A percentile compares a stretch with the other conserved stretches of the same genome.
Conservation (phyloP, 2,329 filamentous ascomycete species). For the Ploettnerulaceae sp. region DNA sequence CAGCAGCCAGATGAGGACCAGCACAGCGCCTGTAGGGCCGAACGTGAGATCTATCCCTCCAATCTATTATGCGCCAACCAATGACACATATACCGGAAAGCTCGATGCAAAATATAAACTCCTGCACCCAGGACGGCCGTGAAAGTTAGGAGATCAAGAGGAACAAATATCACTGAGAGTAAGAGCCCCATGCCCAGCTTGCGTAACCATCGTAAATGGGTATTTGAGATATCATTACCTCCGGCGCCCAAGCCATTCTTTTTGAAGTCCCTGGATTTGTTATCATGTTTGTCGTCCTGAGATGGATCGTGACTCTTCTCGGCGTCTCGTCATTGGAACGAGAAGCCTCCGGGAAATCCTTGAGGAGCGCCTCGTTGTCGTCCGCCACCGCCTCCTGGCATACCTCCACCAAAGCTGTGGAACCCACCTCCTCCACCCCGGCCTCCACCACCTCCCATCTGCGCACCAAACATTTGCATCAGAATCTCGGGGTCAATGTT, state of each 20-base stretch:
- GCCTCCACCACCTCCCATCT: constrained; percentile 42
- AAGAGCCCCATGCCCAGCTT: constrained; percentile 31
- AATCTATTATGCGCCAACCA: constrained; percentile 27
- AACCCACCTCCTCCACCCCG: constrained; percentile 47
- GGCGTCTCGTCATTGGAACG: constrained; percentile 47
- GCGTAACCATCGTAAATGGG: constrained; percentile 23
- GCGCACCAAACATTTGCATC: constrained; percentile 35
- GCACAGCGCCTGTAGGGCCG: constrained; percentile 10
- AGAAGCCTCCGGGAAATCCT: constrained; percentile 50
- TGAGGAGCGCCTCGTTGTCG: constrained; percentile 31
- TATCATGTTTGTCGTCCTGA: constrained; percentile 12
- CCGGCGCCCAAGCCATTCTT: constrained; percentile 6
- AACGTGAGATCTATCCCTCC: constrained; percentile 26
- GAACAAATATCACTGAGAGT: constrained; percentile 30
- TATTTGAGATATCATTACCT: constrained; percentile 16
- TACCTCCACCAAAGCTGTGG: constrained; percentile 46
- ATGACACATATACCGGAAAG: constrained; percentile 22
- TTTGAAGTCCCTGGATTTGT: constrained; percentile 1
- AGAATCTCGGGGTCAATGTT: constrained; percentile 34
- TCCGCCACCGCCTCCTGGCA: constrained; percentile 35
- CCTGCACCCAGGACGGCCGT: constrained; percentile 23
- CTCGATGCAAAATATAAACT: constrained; percentile 29
- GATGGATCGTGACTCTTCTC: constrained; percentile 16
- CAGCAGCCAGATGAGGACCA: constrained; percentile 9
- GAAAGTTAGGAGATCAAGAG: constrained; percentile 30